phyloP scores from a whole-genome alignment of 2,329 filamentous ascomycete species.

The Penicillium sp. region DNA sequence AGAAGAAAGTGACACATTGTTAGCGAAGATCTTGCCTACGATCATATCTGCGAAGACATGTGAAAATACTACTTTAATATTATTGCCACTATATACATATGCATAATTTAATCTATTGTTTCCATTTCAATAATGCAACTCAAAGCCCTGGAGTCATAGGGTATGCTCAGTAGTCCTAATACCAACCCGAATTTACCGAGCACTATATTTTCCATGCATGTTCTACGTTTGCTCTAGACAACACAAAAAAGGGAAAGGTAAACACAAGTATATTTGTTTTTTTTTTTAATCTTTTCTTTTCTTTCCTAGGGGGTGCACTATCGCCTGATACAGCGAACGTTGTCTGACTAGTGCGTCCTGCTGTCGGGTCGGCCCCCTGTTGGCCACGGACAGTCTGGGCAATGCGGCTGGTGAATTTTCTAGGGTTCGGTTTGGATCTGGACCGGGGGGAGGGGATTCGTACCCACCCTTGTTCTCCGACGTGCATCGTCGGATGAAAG shows the following conservation, averaged over 20 bases:
- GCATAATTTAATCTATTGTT: background rate
- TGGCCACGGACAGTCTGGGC: conserved; percentile 1
- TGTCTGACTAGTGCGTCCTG: conserved; percentile 13
- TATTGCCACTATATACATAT: background rate
- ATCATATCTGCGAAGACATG: background rate
- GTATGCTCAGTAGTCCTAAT: background rate
- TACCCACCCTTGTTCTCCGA: background rate
- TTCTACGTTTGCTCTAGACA: conserved; percentile 37
- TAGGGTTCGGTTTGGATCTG: conserved; percentile 5
- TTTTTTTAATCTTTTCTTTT: too few species aligned
- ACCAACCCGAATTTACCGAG: conserved; percentile 6
- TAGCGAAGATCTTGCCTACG: background rate
- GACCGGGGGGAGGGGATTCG: background rate
- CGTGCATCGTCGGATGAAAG: conserved; percentile 10
- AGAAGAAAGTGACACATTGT: conserved; percentile 1
- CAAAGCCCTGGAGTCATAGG: background rate
- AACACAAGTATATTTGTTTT: background rate
- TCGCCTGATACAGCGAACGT: conserved; percentile 13
- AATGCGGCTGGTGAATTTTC: conserved; percentile 1
- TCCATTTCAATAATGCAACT: background rate
- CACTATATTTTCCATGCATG: conserved; percentile 39
- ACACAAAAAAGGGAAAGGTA: background rate
- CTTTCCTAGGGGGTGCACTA: background rate
- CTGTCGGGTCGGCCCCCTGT: conserved; percentile 1
- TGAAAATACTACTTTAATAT: background rate